Evolutionary conservation across 1,284 basidiomycete genomes (phyloP), one percentile per base, ranked within the genome.

Genomic region (Violaceomyces palustris): DNA sequence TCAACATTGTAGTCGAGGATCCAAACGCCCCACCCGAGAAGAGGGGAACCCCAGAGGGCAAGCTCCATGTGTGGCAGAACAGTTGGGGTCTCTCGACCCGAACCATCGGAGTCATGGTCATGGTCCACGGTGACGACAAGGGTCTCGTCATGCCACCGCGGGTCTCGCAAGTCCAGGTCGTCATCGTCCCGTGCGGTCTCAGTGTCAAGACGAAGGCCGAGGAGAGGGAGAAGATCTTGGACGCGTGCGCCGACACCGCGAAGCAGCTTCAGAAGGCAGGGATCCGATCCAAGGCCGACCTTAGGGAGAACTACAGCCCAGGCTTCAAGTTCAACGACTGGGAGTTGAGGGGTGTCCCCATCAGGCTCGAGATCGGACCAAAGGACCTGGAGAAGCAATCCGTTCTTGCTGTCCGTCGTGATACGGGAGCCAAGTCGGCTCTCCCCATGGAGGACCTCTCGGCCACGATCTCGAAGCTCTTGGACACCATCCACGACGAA

Each of bases 261-360:
- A 74, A 56, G 39, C 42, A 68, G 35, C 61, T 73, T 18, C 39
- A 35, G 5, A 83, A 82, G 60, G 80, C 78, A 9, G 91, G 84
- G 35, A 77, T 98, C 57, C 81, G 86, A 54, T 88, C 88, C 34
- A 89, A 86, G 76, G 88, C 88, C 1, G 94, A 99, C 76, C 77
- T 92, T 59, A 79, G 93, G 43, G 93, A 97, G 15, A 89, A 87
- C 21, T 94, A 98, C 77, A 97, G 90, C 36, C 93, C 93, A 12
- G 93, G 93, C 33, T 98, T 86, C 79, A 99, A 98, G 78, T 99
- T 96, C 79, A 96, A 96, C 75, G 89, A 97, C 73, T 97, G 93
- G 91, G 94, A 99, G 78, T 85, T 73, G 44, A 62, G 70, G 14
- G 94, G 94, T 75, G 90, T 97, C 24, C 94, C 93, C 18, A 79